These are phyloP conservation scores for Cyclostephanos tholiformis DNA, from an alignment of 108 stramenopile genomes.

Conservation along the genomic window DNA sequence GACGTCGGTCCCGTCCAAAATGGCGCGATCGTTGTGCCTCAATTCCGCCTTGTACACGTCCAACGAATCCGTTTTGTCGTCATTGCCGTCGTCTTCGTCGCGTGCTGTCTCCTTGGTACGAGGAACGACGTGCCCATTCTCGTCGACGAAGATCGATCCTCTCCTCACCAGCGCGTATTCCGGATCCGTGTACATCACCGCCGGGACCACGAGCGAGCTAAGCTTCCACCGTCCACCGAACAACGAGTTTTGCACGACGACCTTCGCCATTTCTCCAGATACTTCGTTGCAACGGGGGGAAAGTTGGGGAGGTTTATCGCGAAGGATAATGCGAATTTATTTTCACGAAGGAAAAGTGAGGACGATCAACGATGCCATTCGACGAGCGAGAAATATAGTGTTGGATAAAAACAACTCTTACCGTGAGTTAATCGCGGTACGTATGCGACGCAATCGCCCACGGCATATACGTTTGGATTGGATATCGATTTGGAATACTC, in stretches of 20 bases:
- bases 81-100: constrained; percentile 2
- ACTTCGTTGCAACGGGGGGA: constrained; percentile 27
- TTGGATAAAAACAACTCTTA: not conserved
- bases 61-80: constrained; percentile 7
- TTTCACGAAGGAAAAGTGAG: not conserved
- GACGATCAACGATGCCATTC: not conserved
- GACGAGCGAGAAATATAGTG: too few species aligned
- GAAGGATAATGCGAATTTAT: too few species aligned
- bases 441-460: constrained; percentile 91
- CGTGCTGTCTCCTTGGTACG: not conserved
- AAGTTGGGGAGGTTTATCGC: not conserved
- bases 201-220: constrained; percentile 88
- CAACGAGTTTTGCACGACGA: constrained; percentile 91
- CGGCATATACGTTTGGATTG: constrained; percentile 89
- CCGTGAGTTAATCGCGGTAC: constrained; percentile 88
- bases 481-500: constrained; percentile 81
- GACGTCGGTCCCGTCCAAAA: constrained; percentile 76
- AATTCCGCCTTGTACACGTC: constrained; percentile 72
- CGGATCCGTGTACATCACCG: constrained; percentile 94
- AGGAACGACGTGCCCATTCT: constrained; percentile 34
- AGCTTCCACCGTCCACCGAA: constrained; percentile 86
- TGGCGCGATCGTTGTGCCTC: constrained; percentile 93
- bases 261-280: constrained; percentile 92
- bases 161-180: constrained; percentile 89
- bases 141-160: constrained; percentile 69